Conservation (phyloP, 116 monocot genomes). For the Iris pallida region DNA sequence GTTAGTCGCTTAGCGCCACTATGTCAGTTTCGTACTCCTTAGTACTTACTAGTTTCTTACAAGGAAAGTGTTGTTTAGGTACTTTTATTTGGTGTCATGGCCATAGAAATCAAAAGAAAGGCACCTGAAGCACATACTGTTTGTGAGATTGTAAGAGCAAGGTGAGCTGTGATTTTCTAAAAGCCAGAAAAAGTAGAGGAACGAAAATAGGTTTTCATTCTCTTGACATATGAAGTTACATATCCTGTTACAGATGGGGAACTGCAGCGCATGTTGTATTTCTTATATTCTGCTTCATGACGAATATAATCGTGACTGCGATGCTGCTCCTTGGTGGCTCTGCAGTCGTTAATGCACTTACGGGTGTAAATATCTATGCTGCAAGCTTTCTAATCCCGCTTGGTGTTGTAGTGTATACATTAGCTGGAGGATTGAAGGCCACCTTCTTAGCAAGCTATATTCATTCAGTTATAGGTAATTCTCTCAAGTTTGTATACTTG, state of each 20-base stretch:
- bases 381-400: conserved; percentile 95
- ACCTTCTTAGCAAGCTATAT: conserved; percentile 97
- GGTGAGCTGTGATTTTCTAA: conserved; percentile 28
- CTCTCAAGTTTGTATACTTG: not conserved
- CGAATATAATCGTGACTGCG: conserved; percentile 93
- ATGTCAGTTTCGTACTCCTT: not conserved
- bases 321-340: conserved; percentile 97
- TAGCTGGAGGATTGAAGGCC: conserved; percentile 92
- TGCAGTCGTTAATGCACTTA: conserved; percentile 92
- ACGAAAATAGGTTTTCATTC: not conserved
- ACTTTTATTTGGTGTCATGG: conserved; percentile 92
- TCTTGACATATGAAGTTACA: not conserved
- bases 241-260: conserved; percentile 67
- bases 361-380: conserved; percentile 79
- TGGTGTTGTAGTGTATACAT: conserved; percentile 84
- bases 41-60: not conserved
- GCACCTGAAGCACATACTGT: conserved; percentile 92
- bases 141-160: conserved; percentile 88
- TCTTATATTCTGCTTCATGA: conserved; percentile 93
- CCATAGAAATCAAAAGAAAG: conserved; percentile 98
- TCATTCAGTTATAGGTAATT: conserved; percentile 83
- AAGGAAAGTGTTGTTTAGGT: conserved; percentile 42
- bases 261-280: conserved; percentile 78
- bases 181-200: no score
- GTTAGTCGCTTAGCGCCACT: conserved; percentile 19